A percentile compares a stretch with the other conserved stretches of the same genome.
Evolutionary conservation across 257 asterid species (phyloP).

Genomic region (Mentha longifolia): DNA sequence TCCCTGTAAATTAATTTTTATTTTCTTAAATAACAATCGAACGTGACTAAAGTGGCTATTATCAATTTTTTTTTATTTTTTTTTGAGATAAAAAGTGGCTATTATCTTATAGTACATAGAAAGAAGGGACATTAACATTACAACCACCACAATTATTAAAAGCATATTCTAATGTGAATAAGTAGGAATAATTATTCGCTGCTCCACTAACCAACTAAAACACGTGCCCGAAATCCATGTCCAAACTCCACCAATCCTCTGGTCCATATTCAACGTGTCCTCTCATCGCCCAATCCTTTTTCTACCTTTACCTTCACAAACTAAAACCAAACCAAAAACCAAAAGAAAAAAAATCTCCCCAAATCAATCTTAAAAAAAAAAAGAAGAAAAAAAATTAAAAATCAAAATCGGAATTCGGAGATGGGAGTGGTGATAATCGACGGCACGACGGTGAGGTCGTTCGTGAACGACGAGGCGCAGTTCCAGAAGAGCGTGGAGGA

Average conservation of each 20-base stretch:
- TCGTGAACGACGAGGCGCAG: conserved; percentile 61
- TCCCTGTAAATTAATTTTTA: no score
- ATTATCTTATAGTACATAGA: no score
- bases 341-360: background rate
- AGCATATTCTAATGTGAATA: background rate
- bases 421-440: conserved; percentile 87
- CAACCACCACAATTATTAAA: background rate
- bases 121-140: background rate
- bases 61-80: no score
- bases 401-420: background rate
- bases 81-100: no score
- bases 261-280: conserved; percentile 29
- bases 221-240: conserved; percentile 36
- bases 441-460: conserved; percentile 68
- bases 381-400: background rate
- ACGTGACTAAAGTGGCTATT: no score
- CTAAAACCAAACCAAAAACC: no score
- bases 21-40: no score
- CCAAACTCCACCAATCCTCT: conserved; percentile 2
- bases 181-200: conserved; percentile 16
- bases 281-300: conserved; percentile 1
- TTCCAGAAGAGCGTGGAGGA: conserved; percentile 63
- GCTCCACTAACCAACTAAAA: conserved; percentile 4
- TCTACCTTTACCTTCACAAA: background rate
- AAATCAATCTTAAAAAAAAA: background rate